These are phyloP conservation scores for Aspergillus ochraceus DNA, from an alignment of 2,329 filamentous ascomycete genomes.

Conservation along the genomic window DNA sequence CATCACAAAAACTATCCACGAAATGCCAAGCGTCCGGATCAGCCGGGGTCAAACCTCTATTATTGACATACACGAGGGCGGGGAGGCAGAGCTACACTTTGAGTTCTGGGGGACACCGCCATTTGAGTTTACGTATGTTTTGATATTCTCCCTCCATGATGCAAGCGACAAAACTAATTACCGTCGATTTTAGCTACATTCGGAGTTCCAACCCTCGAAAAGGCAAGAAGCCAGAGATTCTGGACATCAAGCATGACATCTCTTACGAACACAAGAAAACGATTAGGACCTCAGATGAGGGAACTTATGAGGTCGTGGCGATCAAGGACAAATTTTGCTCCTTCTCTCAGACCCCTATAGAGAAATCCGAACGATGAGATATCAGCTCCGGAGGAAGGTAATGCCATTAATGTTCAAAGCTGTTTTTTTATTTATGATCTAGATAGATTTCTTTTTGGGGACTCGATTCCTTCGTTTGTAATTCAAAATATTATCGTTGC, in stretches of 20 bases:
- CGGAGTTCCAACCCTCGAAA: slow-evolving; percentile 80
- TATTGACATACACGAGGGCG: slow-evolving; percentile 95
- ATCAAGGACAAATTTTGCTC: slow-evolving; percentile 94
- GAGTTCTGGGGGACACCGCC: slow-evolving; percentile 94
- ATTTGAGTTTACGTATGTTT: slow-evolving; percentile 81
- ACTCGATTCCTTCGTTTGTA: neutral
- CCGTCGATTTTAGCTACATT: slow-evolving; percentile 61
- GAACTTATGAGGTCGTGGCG: slow-evolving; percentile 93
- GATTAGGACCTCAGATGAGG: slow-evolving; percentile 85
- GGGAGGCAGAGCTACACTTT: slow-evolving; percentile 88
- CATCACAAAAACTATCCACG: slow-evolving; percentile 81
- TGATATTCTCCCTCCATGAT: neutral
- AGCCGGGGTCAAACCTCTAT: slow-evolving; percentile 77
- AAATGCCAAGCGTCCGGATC: slow-evolving; percentile 87
- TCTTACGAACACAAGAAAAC: slow-evolving; percentile 79
- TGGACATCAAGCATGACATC: slow-evolving; percentile 88
- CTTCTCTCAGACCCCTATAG: slow-evolving; percentile 67
- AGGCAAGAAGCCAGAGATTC: slow-evolving; percentile 73
- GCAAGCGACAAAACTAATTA: slow-evolving; percentile 6
- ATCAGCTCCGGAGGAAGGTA: slow-evolving; percentile 10
- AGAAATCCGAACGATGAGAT: slow-evolving; percentile 45
- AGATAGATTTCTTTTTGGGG: neutral
- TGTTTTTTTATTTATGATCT: slow-evolving; percentile 3
- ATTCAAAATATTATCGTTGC: slow-evolving; percentile 14
- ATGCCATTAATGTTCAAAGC: slow-evolving; percentile 18